These are phyloP conservation scores for Neofusicoccum kwambonambiense DNA, from an alignment of 2,329 filamentous ascomycete genomes.

Conservation along the genomic window DNA sequence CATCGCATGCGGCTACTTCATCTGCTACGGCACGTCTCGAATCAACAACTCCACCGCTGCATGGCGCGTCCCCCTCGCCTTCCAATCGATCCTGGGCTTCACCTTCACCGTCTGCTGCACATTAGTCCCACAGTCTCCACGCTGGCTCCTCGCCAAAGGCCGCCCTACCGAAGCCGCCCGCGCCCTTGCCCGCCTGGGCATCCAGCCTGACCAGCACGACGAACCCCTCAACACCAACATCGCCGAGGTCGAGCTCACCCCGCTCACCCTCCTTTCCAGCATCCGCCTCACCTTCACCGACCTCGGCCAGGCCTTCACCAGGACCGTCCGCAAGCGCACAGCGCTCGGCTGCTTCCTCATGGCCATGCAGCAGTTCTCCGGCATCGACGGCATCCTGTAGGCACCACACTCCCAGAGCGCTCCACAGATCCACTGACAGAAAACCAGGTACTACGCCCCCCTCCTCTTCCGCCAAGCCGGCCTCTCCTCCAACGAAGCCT, in stretches of 20 bases:
- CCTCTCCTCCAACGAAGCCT: slow-evolving; percentile 52
- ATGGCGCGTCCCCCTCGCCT: slow-evolving; percentile 57
- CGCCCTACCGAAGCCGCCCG: slow-evolving; percentile 46
- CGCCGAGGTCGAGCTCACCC: neutral
- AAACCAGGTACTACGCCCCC: slow-evolving; percentile 53
- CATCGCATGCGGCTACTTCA: slow-evolving; percentile 58
- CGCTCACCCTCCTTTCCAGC: neutral
- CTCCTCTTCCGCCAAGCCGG: slow-evolving; percentile 61
- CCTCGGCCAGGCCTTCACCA: slow-evolving; percentile 24
- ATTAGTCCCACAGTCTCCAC: slow-evolving; percentile 46
- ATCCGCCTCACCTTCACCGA: slow-evolving; percentile 26
- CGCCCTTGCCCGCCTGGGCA: slow-evolving; percentile 24
- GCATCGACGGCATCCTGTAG: slow-evolving; percentile 62
- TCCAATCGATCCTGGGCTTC: slow-evolving; percentile 44
- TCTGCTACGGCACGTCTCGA: slow-evolving; percentile 55
- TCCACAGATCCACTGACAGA: no score
- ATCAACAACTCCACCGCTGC: slow-evolving; percentile 39
- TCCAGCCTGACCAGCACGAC: slow-evolving; percentile 25
- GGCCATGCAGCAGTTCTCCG: slow-evolving; percentile 59
- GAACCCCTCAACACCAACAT: neutral
- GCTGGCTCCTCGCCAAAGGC: slow-evolving; percentile 55
- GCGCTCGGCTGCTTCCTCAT: slow-evolving; percentile 56
- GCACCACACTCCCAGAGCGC: no score
- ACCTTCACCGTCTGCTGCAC: slow-evolving; percentile 34
- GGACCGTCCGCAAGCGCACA: slow-evolving; percentile 34